Evolutionary conservation across 352 stramenopile genomes (phyloP), one percentile per base, ranked within the genome.

Genomic region (Phytophthora gonapodyides): DNA sequence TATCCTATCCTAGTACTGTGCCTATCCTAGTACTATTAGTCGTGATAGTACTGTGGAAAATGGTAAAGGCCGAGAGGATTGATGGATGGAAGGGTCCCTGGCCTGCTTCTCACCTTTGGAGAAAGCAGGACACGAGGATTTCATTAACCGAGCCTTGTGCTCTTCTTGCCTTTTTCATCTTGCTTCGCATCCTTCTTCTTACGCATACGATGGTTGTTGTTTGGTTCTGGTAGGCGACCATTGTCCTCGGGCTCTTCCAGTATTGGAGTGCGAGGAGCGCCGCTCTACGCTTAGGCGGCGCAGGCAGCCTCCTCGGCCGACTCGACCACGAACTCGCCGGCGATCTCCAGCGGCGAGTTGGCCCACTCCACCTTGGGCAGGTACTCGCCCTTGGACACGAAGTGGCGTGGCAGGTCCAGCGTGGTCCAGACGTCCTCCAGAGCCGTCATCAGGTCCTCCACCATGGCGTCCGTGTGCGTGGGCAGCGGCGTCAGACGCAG

Each of bases 401-500:
- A 93, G 50, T 76, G 73, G 50, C 87, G 79, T 9, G 82, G 78
- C 12, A 97, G 57, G 59, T 87, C 87, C 21, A 97, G 76, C 64
- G 84, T 88, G 17, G 84, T 89, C 87, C 87, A 97, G 3, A 97
- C 89, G 44, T 94, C 78, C 45, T 96, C 78, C 19, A 97, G 73
- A 44, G 87, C 86, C 11, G 62, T 69, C 54, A 97, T 73, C 37
- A 97, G 69, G 51, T 96, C 67, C 45, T 93, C 80, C 57, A 97
- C 91, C 87, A 96, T 96, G 56, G 85, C 84, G 44, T 88, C 69
- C 50, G 88, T 88, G 73, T 97, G 89, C n/a, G 89, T 87, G 5
- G 89, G 89, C 64, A 87, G 75, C 17, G 88, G 85, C 56, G 89
- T 97, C 44, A 97, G 72, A 57, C 89, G 86, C 7, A 97, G 81